These are phyloP conservation scores for Trametes elegans DNA, from an alignment of 768 basidiomycete species.

Conservation along the genomic window DNA sequence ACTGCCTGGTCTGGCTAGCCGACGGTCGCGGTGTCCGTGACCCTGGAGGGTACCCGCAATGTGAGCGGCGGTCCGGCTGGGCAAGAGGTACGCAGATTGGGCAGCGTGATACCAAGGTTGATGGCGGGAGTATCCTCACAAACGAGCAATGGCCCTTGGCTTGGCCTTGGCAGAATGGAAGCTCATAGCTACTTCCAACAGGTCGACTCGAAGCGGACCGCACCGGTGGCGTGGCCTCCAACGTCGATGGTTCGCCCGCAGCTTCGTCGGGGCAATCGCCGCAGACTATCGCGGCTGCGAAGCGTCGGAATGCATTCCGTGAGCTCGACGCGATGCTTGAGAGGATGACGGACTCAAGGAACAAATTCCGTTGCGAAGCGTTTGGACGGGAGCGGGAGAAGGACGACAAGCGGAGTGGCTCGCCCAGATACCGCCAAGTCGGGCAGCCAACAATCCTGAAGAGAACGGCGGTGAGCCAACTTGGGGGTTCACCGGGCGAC, in stretches of 20 bases:
- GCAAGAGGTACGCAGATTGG: background rate
- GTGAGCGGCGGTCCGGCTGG: background rate
- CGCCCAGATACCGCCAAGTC: background rate
- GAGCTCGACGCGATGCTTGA: background rate
- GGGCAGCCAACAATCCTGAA: background rate
- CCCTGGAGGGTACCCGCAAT: background rate
- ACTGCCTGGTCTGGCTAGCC: background rate
- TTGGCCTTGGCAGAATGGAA: slow-evolving; percentile 16
- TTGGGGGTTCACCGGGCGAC: background rate
- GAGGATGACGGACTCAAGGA: background rate
- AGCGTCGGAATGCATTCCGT: background rate
- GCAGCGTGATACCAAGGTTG: background rate
- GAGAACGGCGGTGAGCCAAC: background rate
- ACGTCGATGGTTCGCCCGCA: background rate
- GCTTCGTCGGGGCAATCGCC: background rate
- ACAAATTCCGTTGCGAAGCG: background rate
- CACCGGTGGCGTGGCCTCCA: background rate
- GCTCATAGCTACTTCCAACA: no score
- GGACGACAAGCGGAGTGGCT: background rate
- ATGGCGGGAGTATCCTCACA: background rate
- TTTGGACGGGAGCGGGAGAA: background rate
- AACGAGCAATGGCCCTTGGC: background rate
- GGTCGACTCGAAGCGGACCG: background rate
- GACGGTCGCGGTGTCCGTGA: background rate
- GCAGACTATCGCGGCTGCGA: no score